Evolutionary conservation across 2,329 filamentous ascomycete genomes (phyloP).

Genomic region (Furcasterigmium furcatum): DNA sequence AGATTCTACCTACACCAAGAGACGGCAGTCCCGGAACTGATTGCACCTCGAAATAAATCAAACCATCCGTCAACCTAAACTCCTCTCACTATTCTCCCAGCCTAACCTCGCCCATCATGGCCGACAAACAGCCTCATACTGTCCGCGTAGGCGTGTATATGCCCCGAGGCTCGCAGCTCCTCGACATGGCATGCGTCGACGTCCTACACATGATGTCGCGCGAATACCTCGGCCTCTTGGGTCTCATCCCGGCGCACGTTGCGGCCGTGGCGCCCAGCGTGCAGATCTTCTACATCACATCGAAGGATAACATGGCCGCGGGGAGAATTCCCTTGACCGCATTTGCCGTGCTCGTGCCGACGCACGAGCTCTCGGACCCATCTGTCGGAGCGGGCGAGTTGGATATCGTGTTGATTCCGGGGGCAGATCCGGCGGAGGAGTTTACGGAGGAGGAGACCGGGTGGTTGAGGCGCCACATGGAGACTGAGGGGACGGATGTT

Average conservation of each 20-base stretch:
- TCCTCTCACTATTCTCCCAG: too few relatives aligned
- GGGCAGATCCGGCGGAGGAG: conserved; percentile 35
- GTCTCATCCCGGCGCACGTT: conserved; percentile 31
- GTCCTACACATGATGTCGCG: conserved; percentile 42
- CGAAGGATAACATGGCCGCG: conserved; percentile 23
- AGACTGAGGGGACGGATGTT: conserved; percentile 37
- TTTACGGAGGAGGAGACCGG: conserved; percentile 29
- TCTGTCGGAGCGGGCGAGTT: conserved; percentile 47
- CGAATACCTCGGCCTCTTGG: conserved; percentile 35
- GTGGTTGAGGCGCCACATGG: conserved; percentile 40
- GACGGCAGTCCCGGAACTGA: too few relatives aligned
- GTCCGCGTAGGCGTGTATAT: conserved; percentile 44
- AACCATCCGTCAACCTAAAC: conserved; percentile 10
- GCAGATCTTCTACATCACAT: conserved; percentile 43
- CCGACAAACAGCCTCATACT: conserved; percentile 22
- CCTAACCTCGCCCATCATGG: too few relatives aligned
- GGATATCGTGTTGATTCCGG: conserved; percentile 48
- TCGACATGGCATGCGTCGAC: conserved; percentile 49
- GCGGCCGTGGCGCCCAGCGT: conserved; percentile 37
- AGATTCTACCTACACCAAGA: too few relatives aligned
- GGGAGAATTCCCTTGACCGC: conserved; percentile 36
- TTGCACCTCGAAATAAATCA: background rate
- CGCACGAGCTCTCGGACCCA: conserved; percentile 38
- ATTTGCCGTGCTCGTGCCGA: conserved; percentile 30
- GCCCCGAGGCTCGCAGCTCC: conserved; percentile 40